Conservation (phyloP, 306 rosid genomes). For the Vicia villosa region DNA sequence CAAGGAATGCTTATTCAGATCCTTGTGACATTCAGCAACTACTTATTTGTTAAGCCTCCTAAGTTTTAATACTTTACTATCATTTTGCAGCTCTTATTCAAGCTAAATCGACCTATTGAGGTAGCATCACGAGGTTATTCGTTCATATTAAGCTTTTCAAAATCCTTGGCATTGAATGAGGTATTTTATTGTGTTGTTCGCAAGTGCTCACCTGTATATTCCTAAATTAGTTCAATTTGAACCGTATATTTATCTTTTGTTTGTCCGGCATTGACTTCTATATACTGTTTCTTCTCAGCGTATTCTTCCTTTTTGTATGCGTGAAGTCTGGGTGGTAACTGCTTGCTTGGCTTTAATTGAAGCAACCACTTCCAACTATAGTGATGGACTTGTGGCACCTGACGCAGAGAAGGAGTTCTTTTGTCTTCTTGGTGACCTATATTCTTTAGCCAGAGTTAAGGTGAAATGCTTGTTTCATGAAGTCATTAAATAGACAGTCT, state of each 20-base stretch:
- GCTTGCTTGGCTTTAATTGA: slow-evolving; percentile 81
- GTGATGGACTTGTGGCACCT: slow-evolving; percentile 62
- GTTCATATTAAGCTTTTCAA: slow-evolving; percentile 91
- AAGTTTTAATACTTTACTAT: slow-evolving; percentile 35
- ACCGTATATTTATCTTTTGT: slow-evolving; percentile 28
- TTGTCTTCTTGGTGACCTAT: slow-evolving; percentile 89
- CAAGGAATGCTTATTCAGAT: slow-evolving; percentile 30
- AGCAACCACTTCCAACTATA: slow-evolving; percentile 73
- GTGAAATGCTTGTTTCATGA: slow-evolving; percentile 46
- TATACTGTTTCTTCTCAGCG: slow-evolving; percentile 61
- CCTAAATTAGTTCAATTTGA: slow-evolving; percentile 29
- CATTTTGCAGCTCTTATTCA: slow-evolving; percentile 80
- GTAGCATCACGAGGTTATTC: slow-evolving; percentile 92
- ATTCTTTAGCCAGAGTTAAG: slow-evolving; percentile 92
- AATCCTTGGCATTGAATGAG: slow-evolving; percentile 80
- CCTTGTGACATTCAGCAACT: not conserved
- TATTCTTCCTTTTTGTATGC: slow-evolving; percentile 88
- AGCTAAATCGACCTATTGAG: slow-evolving; percentile 87
- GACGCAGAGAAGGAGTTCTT: slow-evolving; percentile 89
- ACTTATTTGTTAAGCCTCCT: slow-evolving; percentile 28
- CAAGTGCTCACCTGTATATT: slow-evolving; percentile 22
- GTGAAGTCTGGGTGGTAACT: slow-evolving; percentile 93
- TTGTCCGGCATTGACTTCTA: slow-evolving; percentile 40
- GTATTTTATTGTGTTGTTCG: slow-evolving; percentile 49
- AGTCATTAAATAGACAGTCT: slow-evolving; percentile 30